Evolutionary conservation across 1,284 basidiomycete genomes (phyloP).

Genomic region (Termitomyces sp.): DNA sequence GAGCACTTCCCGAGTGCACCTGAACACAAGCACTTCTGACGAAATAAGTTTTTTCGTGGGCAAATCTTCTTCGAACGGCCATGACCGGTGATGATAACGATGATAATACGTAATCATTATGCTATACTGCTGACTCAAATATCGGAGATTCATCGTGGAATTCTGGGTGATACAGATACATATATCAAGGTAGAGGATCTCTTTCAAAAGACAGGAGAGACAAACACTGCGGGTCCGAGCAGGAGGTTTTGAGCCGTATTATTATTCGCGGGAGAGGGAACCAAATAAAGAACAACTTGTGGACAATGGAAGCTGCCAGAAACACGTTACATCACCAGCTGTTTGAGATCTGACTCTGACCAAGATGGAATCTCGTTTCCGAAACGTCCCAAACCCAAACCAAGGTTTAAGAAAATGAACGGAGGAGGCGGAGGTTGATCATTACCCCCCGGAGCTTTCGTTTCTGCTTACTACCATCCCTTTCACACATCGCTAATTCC

Average conservation of each 20-base stretch:
- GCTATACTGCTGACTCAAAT: slow-evolving; percentile 6
- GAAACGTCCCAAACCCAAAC: slow-evolving; percentile 1
- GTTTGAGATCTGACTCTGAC: slow-evolving; percentile 9
- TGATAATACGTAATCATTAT: slow-evolving; percentile 13
- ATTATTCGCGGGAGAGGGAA: slow-evolving; percentile 8
- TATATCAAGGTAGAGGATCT: background rate
- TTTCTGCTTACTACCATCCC: slow-evolving; percentile 14
- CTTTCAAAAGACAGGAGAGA: background rate
- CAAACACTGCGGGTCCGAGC: too few species aligned
- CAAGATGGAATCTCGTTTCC: slow-evolving; percentile 5
- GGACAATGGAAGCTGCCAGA: background rate
- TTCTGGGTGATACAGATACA: background rate
- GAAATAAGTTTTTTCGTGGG: background rate
- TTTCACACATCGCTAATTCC: slow-evolving; percentile 13
- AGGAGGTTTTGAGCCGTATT: background rate
- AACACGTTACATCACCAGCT: slow-evolving; percentile 2
- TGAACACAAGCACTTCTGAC: background rate
- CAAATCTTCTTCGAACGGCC: background rate
- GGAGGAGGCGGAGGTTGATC: slow-evolving; percentile 7
- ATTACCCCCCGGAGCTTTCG: slow-evolving; percentile 1
- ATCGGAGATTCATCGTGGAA: background rate
- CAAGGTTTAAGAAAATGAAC: slow-evolving; percentile 4
- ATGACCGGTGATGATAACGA: slow-evolving; percentile 1
- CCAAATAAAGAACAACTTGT: slow-evolving; percentile 12
- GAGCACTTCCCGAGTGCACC: background rate